phyloP scores from a whole-genome alignment of 1,139 yeast species.

The Hansenula lynferdii region DNA sequence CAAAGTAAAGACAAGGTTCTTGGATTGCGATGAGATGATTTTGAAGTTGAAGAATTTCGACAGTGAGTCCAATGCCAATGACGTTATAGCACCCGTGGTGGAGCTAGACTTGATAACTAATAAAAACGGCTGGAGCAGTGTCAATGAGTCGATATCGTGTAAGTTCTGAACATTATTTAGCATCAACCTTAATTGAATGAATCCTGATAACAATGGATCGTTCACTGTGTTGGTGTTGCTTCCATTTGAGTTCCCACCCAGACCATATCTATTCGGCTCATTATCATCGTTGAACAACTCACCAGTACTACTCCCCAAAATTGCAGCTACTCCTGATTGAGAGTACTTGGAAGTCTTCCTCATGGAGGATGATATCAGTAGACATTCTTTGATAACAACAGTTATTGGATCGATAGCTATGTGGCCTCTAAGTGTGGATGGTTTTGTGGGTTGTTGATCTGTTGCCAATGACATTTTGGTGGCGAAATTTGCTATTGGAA shows the following conservation, averaged over 20 bases:
- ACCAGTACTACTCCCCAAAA: constrained; percentile 49
- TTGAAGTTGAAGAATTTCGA: constrained; percentile 65
- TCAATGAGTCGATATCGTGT: constrained; percentile 60
- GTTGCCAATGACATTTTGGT: not conserved
- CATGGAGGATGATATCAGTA: constrained; percentile 85
- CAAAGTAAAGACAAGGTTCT: constrained; percentile 41
- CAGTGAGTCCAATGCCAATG: constrained; percentile 73
- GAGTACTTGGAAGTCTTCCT: constrained; percentile 75
- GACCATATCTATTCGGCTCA: constrained; percentile 29
- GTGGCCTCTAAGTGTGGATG: not conserved
- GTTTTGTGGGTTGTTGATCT: not conserved
- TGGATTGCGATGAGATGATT: constrained; percentile 40
- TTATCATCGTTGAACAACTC: constrained; percentile 38
- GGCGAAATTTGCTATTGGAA: not conserved
- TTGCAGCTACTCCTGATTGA: constrained; percentile 85
- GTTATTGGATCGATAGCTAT: constrained; percentile 69
- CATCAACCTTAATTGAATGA: constrained; percentile 72
- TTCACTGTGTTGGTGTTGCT: constrained; percentile 26
- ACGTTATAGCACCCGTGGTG: constrained; percentile 83
- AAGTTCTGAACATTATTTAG: constrained; percentile 53
- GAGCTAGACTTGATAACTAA: constrained; percentile 81
- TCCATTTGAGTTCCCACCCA: constrained; percentile 21
- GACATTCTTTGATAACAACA: constrained; percentile 84
- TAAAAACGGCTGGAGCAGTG: constrained; percentile 80
- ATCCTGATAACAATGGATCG: constrained; percentile 74